phyloP scores from a whole-genome alignment of 2,329 filamentous ascomycete species.

The Beauveria caledonica region DNA sequence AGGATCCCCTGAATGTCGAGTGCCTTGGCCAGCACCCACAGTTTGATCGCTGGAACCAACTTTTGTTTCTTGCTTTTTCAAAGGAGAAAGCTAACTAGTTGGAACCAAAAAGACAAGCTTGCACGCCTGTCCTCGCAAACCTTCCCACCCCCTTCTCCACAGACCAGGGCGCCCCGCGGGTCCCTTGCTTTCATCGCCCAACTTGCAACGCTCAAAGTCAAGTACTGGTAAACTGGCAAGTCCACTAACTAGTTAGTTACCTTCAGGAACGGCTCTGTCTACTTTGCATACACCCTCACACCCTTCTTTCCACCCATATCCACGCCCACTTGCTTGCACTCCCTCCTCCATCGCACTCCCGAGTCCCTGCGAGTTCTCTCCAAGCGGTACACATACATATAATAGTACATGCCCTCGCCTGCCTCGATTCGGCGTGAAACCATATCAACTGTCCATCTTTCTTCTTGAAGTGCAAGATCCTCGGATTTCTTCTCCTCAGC shows the following conservation, averaged over 20 bases:
- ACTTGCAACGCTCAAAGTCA: not conserved
- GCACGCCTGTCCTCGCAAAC: not conserved
- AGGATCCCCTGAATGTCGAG: not conserved
- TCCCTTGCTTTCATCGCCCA: not conserved
- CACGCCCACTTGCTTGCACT: not conserved
- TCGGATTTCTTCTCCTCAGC: too few relatives aligned
- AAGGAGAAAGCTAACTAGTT: not conserved
- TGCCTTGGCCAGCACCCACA: constrained; percentile 1
- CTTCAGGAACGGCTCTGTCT: not conserved
- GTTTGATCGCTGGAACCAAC: constrained; percentile 1
- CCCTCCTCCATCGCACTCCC: not conserved
- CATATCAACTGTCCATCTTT: not conserved
- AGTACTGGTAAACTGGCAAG: not conserved
- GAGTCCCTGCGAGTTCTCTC: not conserved
- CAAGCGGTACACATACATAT: constrained; percentile 2
- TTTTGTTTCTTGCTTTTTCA: not conserved
- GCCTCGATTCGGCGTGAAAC: not conserved
- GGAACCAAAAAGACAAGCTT: not conserved
- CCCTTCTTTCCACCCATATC: not conserved
- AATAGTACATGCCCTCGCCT: constrained; percentile 7
- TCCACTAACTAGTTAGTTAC: not conserved
- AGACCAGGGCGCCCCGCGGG: not conserved
- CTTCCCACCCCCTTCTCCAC: not conserved
- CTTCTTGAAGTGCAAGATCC: not conserved
- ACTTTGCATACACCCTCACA: not conserved